These are phyloP conservation scores for Lentithecium fluviatile DNA, from an alignment of 495 filamentous ascomycete species.

Conservation along the genomic window DNA sequence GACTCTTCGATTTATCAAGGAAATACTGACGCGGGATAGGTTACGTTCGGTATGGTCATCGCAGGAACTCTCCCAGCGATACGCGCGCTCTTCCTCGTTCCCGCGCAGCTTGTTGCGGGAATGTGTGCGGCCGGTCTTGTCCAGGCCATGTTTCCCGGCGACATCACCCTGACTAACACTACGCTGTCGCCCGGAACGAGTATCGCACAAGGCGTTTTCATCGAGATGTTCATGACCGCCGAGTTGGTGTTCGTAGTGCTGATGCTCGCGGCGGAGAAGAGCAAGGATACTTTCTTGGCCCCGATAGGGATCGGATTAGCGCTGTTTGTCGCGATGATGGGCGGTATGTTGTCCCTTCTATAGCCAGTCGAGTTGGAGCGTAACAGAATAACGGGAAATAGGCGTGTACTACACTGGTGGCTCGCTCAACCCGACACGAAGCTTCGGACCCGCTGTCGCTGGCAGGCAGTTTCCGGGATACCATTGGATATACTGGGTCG, in stretches of 20 bases:
- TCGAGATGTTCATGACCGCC: conserved; percentile 76
- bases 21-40: too few species aligned
- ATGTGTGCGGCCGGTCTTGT: conserved; percentile 62
- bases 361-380: neutral
- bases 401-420: conserved; percentile 41
- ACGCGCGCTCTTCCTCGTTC: conserved; percentile 52
- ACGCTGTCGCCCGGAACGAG: conserved; percentile 56
- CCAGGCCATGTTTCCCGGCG: conserved; percentile 59
- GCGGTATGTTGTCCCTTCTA: conserved; percentile 49
- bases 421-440: conserved; percentile 34
- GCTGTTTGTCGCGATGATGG: conserved; percentile 67
- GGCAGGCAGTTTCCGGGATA: conserved; percentile 17
- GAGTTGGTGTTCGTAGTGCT: conserved; percentile 73
- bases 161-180: conserved; percentile 54
- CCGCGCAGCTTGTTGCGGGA: conserved; percentile 54
- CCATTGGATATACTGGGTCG: conserved; percentile 38
- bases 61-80: conserved; percentile 54
- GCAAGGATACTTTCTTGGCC: conserved; percentile 71
- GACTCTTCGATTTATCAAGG: neutral
- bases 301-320: conserved; percentile 72
- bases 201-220: conserved; percentile 64
- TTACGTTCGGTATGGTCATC: conserved; percentile 59
- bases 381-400: neutral
- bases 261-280: conserved; percentile 76
- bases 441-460: conserved; percentile 29